Percentiles rank a stretch among this genome's conserved stretches.
Evolutionary conservation across 2,329 filamentous ascomycete genomes (phyloP).

Genomic region (Parascedosporium putredinis): DNA sequence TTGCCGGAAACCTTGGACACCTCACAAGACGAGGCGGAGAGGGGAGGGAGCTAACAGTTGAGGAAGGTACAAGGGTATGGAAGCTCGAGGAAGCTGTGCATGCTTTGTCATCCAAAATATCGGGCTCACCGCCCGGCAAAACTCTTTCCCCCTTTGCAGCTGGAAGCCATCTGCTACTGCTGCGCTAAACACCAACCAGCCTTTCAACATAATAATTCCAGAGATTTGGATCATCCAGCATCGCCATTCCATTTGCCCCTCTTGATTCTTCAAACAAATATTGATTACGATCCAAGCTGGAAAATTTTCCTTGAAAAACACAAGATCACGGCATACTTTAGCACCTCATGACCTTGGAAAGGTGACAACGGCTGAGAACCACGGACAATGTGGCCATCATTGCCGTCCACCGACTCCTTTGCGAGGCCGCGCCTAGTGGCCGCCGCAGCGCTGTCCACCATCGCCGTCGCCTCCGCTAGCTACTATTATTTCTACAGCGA

Average conservation of each 20-base stretch:
- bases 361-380: conserved; percentile 21
- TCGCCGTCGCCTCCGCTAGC: conserved; percentile 45
- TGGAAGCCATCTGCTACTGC: too few species aligned
- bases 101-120: neutral
- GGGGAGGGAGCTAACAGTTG: too few species aligned
- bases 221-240: too few species aligned
- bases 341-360: conserved; percentile 13
- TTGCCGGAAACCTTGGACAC: too few species aligned
- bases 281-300: too few species aligned
- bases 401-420: conserved; percentile 41
- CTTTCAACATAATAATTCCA: too few species aligned
- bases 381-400: conserved; percentile 33
- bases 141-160: conserved; percentile 7
- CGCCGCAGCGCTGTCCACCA: conserved; percentile 38
- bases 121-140: conserved; percentile 12
- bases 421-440: conserved; percentile 45
- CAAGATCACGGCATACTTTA: too few species aligned
- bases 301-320: too few species aligned
- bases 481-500: conserved; percentile 41
- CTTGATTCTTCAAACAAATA: neutral
- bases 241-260: neutral
- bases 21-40: too few species aligned
- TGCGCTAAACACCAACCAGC: too few species aligned
- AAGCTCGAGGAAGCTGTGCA: neutral
- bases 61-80: too few species aligned